phyloP scores from a whole-genome alignment of 192 early-diverging fungal genomes.

The Phlyctochytrium arcticum region DNA sequence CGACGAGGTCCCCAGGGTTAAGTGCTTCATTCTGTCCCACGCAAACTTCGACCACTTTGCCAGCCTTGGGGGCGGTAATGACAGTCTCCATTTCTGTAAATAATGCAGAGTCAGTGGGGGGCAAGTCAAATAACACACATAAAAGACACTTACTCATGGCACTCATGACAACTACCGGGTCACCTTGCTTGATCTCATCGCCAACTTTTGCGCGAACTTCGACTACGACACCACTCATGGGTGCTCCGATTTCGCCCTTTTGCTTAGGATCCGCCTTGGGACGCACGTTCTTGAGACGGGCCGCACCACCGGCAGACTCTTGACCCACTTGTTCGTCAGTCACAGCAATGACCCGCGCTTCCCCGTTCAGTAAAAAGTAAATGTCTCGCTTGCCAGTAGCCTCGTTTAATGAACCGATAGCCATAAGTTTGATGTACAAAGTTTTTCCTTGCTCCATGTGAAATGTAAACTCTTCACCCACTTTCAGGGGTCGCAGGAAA shows the following conservation, averaged over 20 bases:
- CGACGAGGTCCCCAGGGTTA: slow-evolving; percentile 79
- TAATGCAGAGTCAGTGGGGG: not conserved
- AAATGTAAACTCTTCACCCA: slow-evolving; percentile 87
- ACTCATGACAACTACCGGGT: slow-evolving; percentile 84
- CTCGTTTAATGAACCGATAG: slow-evolving; percentile 80
- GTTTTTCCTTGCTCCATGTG: slow-evolving; percentile 84
- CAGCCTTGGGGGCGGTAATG: slow-evolving; percentile 71
- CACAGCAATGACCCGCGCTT: slow-evolving; percentile 75
- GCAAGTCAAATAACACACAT: not conserved
- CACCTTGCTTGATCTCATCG: slow-evolving; percentile 78
- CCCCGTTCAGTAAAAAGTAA: slow-evolving; percentile 95
- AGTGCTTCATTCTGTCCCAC: slow-evolving; percentile 75
- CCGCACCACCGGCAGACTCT: not conserved
- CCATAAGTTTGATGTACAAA: slow-evolving; percentile 84
- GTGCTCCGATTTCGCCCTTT: slow-evolving; percentile 82
- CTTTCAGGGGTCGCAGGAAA: slow-evolving; percentile 80
- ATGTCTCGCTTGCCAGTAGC: slow-evolving; percentile 78
- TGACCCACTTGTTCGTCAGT: slow-evolving; percentile 19
- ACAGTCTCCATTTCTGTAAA: slow-evolving; percentile 79
- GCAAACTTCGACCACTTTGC: slow-evolving; percentile 65
- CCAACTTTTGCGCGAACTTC: slow-evolving; percentile 86
- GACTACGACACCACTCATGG: slow-evolving; percentile 95
- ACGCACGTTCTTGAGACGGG: slow-evolving; percentile 36
- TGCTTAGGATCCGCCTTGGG: slow-evolving; percentile 69
- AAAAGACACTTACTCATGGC: slow-evolving; percentile 78